These are phyloP conservation scores for Lotus japonicus DNA, from an alignment of 306 rosid species.

Conservation along the genomic window DNA sequence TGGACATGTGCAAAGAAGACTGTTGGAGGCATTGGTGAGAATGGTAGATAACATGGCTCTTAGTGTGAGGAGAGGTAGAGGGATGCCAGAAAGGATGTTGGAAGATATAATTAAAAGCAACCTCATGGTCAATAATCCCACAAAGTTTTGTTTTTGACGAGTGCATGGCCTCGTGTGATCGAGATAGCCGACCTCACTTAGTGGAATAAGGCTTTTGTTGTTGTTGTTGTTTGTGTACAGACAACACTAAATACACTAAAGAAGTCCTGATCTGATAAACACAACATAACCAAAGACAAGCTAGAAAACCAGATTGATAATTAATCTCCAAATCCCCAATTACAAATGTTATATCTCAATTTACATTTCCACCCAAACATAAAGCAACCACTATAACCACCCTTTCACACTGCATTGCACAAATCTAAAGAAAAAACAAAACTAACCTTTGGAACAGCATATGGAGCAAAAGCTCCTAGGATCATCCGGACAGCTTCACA, in stretches of 20 bases:
- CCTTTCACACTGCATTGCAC: not conserved
- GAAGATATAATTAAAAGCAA: too few species aligned
- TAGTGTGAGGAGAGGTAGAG: too few species aligned
- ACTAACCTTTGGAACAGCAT: conserved; percentile 88
- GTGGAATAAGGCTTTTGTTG: too few species aligned
- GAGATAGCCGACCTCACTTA: too few species aligned
- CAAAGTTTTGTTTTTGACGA: too few species aligned
- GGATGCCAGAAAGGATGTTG: too few species aligned
- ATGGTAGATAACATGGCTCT: too few species aligned
- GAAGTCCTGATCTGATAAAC: not conserved
- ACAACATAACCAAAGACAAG: not conserved
- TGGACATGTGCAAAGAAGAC: too few species aligned
- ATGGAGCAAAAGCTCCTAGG: conserved; percentile 74
- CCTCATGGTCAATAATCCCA: too few species aligned
- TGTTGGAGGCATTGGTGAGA: too few species aligned
- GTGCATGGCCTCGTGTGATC: too few species aligned
- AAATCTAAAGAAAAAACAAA: not conserved
- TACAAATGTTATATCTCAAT: not conserved
- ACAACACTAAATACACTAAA: not conserved
- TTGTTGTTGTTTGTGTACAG: not conserved
- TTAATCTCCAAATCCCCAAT: not conserved
- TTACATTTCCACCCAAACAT: not conserved
- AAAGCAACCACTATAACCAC: not conserved
- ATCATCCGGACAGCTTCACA: conserved; percentile 67
- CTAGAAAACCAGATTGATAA: not conserved